These are phyloP conservation scores for Lentinus polychrous DNA, from an alignment of 1,284 basidiomycete genomes.

Conservation along the genomic window DNA sequence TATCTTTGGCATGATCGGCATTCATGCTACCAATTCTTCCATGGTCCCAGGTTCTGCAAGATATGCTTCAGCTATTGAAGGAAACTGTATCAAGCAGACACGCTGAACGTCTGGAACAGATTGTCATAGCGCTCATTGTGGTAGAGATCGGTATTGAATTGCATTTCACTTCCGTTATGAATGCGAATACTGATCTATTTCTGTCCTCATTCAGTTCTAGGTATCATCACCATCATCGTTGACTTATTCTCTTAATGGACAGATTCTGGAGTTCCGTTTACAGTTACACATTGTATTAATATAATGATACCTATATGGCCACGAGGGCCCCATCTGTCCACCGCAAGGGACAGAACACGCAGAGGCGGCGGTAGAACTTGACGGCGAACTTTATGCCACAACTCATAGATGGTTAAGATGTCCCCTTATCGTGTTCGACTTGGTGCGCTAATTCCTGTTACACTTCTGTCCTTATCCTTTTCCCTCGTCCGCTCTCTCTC, in stretches of 20 bases:
- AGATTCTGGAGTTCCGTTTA: neutral
- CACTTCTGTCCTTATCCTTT: slow-evolving; percentile 10
- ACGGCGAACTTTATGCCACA: neutral
- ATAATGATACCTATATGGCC: neutral
- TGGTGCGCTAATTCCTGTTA: neutral
- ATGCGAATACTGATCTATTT: neutral
- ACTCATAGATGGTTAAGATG: neutral
- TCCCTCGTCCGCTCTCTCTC: slow-evolving; percentile 14
- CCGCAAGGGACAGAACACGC: neutral
- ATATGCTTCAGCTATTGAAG: slow-evolving; percentile 94
- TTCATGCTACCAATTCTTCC: slow-evolving; percentile 2
- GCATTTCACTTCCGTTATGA: neutral
- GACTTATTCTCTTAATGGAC: slow-evolving; percentile 43
- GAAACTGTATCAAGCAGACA: slow-evolving; percentile 91
- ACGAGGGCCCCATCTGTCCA: neutral
- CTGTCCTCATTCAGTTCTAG: slow-evolving; percentile 42
- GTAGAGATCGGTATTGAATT: slow-evolving; percentile 69
- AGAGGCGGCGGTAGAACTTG: neutral
- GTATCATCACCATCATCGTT: slow-evolving; percentile 67
- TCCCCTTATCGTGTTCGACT: neutral
- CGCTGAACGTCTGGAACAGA: slow-evolving; percentile 90
- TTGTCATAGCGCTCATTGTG: slow-evolving; percentile 89
- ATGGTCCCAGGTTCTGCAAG: slow-evolving; percentile 73
- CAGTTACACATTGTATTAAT: neutral
- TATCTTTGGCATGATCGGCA: neutral